Evolutionary conservation across 805 yeast genomes (phyloP), one percentile per base, ranked within the genome.

Genomic region (Suhomyces faveliae): DNA sequence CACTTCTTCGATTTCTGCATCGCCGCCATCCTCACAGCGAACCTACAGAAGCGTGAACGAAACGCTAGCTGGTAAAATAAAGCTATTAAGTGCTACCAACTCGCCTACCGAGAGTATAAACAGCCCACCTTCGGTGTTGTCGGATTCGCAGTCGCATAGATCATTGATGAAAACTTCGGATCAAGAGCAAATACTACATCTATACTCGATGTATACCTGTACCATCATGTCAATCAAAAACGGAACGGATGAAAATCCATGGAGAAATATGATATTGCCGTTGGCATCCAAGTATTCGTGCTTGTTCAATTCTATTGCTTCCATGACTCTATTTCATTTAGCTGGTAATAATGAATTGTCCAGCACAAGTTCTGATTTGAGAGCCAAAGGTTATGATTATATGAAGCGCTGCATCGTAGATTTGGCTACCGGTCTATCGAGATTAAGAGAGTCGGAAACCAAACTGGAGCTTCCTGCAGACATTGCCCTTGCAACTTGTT

Each of bases 221-320:
- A 60, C 67, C 21, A 70, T 84, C 45, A 73, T 84, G 79, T 79
- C 86, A 5, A 80, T 84, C 47, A 82, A 80, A 53, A 79, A 81
- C 52, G 87, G 87, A 0, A 80, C 80, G 0, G 63, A 76, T 2
- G 87, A 83, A 51, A 84, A 84, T 55, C 89, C 89, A 5, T 84
- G 89, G 89, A 63, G 85, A 43, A 71, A 75, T 7, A 56, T 77
- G 35, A 64, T 83, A 42, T 61, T 83, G 57, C 88, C 89, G 1
- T 59, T 81, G 40, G 82, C 87, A 0, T 55, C 67, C n/a, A 64
- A 74, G 24, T 74, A 81, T 54, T 71, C 83, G 1, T 84, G 83
- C 10, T 63, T 84, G 49, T 78, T 77, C 64, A 79, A 83, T 57
- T 81, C 87, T 1, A 67, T 84, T 41, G 81, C 85, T 2, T 79